Percentiles rank a stretch among this genome's conserved stretches.
Conservation (phyloP, 1,284 basidiomycete genomes). For the Trametes polyzona region DNA sequence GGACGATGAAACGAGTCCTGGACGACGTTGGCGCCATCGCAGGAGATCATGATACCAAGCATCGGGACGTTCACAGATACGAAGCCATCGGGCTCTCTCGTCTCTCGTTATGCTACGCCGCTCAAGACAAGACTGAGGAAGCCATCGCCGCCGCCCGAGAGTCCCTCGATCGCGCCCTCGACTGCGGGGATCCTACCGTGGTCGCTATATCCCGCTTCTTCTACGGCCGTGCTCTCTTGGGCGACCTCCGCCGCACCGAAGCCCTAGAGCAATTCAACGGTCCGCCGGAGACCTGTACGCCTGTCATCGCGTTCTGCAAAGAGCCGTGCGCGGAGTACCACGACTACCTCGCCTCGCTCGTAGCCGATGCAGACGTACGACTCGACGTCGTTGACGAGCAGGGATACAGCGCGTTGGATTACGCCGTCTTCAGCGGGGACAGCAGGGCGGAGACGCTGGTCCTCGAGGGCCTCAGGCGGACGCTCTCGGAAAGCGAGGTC, state of each 20-base stretch:
- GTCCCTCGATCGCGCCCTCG: not conserved
- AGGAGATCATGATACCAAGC: not conserved
- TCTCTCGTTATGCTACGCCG: not conserved
- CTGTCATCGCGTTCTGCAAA: conserved; percentile 1
- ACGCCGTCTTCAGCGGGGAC: conserved; percentile 1
- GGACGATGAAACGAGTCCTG: too few relatives aligned
- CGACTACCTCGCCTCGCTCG: not conserved
- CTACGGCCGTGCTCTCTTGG: not conserved
- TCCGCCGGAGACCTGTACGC: not conserved
- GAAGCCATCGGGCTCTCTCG: not conserved
- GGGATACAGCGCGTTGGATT: not conserved
- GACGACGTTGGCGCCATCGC: not conserved
- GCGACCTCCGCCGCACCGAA: not conserved
- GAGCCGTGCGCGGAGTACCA: not conserved
- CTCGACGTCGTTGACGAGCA: not conserved
- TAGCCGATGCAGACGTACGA: not conserved
- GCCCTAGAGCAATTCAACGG: not conserved
- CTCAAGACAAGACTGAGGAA: not conserved
- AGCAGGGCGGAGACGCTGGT: not conserved
- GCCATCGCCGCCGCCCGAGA: not conserved
- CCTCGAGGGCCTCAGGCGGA: not conserved
- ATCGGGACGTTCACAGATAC: not conserved
- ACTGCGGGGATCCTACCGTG: not conserved
- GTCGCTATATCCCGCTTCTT: not conserved
- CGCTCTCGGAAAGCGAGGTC: not conserved